These are phyloP conservation scores for Coleophoma cylindrospora DNA, from an alignment of 2,329 filamentous ascomycete genomes.

Conservation along the genomic window DNA sequence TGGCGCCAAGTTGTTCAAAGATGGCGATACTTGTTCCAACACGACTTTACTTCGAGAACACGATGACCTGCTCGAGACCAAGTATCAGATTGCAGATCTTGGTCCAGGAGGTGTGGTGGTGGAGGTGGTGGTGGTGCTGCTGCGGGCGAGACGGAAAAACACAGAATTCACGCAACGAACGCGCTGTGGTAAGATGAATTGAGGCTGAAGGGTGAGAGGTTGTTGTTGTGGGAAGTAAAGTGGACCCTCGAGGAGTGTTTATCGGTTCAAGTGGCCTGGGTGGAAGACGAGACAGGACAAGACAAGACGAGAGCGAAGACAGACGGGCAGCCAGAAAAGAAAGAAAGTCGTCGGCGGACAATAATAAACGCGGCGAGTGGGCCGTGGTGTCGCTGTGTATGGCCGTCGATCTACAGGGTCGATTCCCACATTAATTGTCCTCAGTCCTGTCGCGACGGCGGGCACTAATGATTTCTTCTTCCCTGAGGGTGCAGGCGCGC, in stretches of 20 bases:
- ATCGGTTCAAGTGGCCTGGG: constrained; percentile 10
- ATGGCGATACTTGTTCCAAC: too few relatives aligned
- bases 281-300: too few relatives aligned
- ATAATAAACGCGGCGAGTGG: constrained; percentile 7
- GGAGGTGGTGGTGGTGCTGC: background rate
- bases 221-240: constrained; percentile 15
- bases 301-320: constrained; percentile 4
- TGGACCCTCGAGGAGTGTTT: constrained; percentile 16
- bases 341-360: constrained; percentile 12
- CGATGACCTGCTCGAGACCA: too few relatives aligned
- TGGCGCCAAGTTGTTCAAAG: too few relatives aligned
- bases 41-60: too few relatives aligned
- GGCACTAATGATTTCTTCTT: too few relatives aligned
- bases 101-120: background rate
- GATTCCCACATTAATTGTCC: too few relatives aligned
- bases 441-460: too few relatives aligned
- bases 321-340: background rate
- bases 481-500: too few relatives aligned
- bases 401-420: background rate
- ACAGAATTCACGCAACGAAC: too few relatives aligned
- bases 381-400: constrained; percentile 2
- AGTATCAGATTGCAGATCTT: too few relatives aligned
- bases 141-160: too few relatives aligned
- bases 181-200: background rate
- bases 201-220: constrained; percentile 14